Base-by-base conservation (phyloP, 371 early-diverging fungal genomes). In the Mortierella polycephala region DNA sequence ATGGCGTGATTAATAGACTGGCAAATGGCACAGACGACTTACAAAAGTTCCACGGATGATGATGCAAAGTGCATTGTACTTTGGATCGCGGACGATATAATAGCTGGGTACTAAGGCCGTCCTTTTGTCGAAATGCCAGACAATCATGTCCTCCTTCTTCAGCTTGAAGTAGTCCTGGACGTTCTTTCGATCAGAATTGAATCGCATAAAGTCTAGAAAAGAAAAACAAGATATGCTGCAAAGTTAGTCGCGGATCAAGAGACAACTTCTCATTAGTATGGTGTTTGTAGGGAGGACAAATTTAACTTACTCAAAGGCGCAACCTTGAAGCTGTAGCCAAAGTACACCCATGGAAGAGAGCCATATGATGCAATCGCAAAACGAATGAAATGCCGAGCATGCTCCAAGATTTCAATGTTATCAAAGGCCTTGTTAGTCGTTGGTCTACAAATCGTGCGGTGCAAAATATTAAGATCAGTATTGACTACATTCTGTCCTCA, bases 31-130 rank as follows among this genome's bases (percentile, higher is more conserved):
- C 2, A 37, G 4, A 0, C 0, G 16, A 67, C 74, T 82, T 86
- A 90, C 91, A 90, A 94, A 90, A 0, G 95, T 94, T 7, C 96
- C 96, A 21, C 96, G 87, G 57, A 96, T 94, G 20, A 86, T 86
- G n/a, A 96, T 81, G 5, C 95, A 91, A 30, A 96, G 85, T 0
- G 93, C 86, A 60, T 92, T 85, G 40, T 88, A 85, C n/a, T 81
- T 82, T 12, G 89, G 81, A 64, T 96, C 96, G 40, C 86, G 84
- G 0, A 89, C 87, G 53, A 96, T 87, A 73, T 92, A 94, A 71
- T 94, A 94, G 60, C 90, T 89, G 0, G 95, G 96, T 16, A 90
- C 85, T 59, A 95, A 94, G 3, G 94, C 91, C 23, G 87, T 85
- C 13, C 86, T 81, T 53, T 88, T 83, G 62, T 88, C 86, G 62